These are phyloP conservation scores for Epichloe hybrida DNA, from an alignment of 2,329 filamentous ascomycete species.

Conservation along the genomic window DNA sequence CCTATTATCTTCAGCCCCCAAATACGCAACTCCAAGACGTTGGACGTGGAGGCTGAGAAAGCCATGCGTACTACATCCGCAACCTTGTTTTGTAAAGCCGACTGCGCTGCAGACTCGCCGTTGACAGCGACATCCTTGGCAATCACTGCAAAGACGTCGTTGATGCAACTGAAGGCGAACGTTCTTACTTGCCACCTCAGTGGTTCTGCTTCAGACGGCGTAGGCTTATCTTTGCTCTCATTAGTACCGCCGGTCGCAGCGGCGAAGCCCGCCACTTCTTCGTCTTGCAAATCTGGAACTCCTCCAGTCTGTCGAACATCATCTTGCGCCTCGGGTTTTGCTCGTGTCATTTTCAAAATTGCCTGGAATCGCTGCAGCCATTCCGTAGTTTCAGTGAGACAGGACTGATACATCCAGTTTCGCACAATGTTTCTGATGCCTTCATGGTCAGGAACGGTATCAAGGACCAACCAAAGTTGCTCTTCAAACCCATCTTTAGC, in stretches of 20 bases:
- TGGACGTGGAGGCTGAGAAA: conserved; percentile 91
- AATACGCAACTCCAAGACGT: conserved; percentile 77
- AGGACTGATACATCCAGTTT: conserved; percentile 90
- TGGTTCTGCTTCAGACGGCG: conserved; percentile 60
- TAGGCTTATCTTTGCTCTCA: conserved; percentile 34
- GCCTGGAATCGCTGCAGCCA: conserved; percentile 86
- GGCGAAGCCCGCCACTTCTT: conserved; percentile 93
- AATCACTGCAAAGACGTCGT: conserved; percentile 67
- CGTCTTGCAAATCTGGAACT: conserved; percentile 75
- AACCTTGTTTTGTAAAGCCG: conserved; percentile 66
- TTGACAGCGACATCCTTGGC: conserved; percentile 66
- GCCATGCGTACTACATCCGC: conserved; percentile 93
- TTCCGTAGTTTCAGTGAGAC: conserved; percentile 60
- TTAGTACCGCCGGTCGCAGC: conserved; percentile 50
- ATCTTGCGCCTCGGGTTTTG: conserved; percentile 44
- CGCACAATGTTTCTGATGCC: conserved; percentile 76
- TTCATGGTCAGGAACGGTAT: conserved; percentile 60
- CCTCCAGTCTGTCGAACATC: conserved; percentile 29
- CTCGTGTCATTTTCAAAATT: conserved; percentile 76
- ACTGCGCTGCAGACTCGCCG: conserved; percentile 64
- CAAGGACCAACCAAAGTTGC: conserved; percentile 79
- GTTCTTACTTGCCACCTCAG: conserved; percentile 91
- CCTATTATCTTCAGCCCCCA: conserved; percentile 91
- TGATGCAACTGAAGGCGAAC: conserved; percentile 82
- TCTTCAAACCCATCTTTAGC: conserved; percentile 75